Base-by-base conservation (phyloP, 2,329 filamentous ascomycete species). In the Neofusicoccum parvum region DNA sequence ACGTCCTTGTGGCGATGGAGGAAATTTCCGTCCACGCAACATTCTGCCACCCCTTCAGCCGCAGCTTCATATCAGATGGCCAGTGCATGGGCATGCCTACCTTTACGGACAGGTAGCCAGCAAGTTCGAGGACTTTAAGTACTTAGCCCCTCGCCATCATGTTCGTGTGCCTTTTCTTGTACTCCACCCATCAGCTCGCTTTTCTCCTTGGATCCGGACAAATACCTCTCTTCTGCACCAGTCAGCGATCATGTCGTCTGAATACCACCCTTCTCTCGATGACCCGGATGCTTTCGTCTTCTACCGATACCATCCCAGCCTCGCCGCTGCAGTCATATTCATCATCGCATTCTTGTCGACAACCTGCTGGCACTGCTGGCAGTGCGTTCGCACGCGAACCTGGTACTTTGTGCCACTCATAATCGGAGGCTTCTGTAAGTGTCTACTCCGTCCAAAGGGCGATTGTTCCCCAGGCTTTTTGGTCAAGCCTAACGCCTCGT, bases 401-500 rank as follows among this genome's bases (percentile, higher is more conserved):
- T 85, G 81, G 80, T 86, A 83, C 71, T 81, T 84, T 68, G 80
- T 82, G 2, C 81, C 84, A 0, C 82, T 86, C 53, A 68, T 82
- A 3, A 72, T 86, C 15, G 84, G 84, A 32, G 81, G 82, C 17
- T 62, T 80, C 20, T 84, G 83, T 85, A 53, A 17, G 37, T 14
- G 1, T 32, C 10, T 5, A 3, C 7, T 14, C 0, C 34, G 23
- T 2, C 17, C 20, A 54, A 11, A 10, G 10, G 10, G 72, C 41
- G 6, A 14, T 5, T 10, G n/a, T 27, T n/a, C 41, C 12, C 10
- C 6, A 7, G 54, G 5, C 11, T 9, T 32, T 14, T n/a, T 2
- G 43, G 4, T 20, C 5, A 23, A 12, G 3, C 1, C 46, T 49
- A 10, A 49, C 17, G 1, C 27, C 3, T 49, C 17, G 20, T 3